These are phyloP conservation scores for Talaromyces sp. DNA, from an alignment of 2,329 filamentous ascomycete species.

Conservation along the genomic window DNA sequence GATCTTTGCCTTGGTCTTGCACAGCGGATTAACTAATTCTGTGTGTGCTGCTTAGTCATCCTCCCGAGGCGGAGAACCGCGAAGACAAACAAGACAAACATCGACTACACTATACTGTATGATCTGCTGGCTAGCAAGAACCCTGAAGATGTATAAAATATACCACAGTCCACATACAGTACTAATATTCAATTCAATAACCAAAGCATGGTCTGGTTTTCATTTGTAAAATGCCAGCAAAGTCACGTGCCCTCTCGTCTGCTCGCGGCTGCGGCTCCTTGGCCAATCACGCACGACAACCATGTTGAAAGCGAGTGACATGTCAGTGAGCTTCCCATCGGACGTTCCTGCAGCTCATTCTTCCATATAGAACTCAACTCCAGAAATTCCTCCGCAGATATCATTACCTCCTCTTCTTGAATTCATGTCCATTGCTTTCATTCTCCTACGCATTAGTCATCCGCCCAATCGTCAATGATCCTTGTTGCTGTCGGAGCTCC, in stretches of 20 bases:
- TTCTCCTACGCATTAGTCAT: not conserved
- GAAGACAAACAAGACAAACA: slow-evolving; percentile 18
- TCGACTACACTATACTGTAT: not conserved
- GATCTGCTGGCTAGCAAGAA: not conserved
- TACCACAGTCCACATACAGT: no score
- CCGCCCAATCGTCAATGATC: not conserved
- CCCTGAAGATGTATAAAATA: not conserved
- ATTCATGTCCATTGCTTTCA: not conserved
- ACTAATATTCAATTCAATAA: no score
- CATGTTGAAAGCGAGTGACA: not conserved
- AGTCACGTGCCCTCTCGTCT: slow-evolving; percentile 9
- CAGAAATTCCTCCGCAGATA: not conserved
- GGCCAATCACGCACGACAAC: not conserved
- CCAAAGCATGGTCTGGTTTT: not conserved
- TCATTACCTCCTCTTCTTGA: not conserved
- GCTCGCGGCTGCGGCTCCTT: not conserved
- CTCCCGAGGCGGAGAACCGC: slow-evolving; percentile 8
- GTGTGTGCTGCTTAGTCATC: slow-evolving; percentile 22
- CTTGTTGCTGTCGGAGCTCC: slow-evolving; percentile 11
- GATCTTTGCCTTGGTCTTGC: slow-evolving; percentile 6
- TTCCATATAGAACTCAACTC: not conserved
- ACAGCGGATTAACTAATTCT: slow-evolving; percentile 19
- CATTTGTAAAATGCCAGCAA: not conserved
- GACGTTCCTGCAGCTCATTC: slow-evolving; percentile 7
- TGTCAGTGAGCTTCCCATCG: slow-evolving; percentile 4